Base-by-base conservation (phyloP, 2,329 filamentous ascomycete species). In the Coniochaeta sp. region DNA sequence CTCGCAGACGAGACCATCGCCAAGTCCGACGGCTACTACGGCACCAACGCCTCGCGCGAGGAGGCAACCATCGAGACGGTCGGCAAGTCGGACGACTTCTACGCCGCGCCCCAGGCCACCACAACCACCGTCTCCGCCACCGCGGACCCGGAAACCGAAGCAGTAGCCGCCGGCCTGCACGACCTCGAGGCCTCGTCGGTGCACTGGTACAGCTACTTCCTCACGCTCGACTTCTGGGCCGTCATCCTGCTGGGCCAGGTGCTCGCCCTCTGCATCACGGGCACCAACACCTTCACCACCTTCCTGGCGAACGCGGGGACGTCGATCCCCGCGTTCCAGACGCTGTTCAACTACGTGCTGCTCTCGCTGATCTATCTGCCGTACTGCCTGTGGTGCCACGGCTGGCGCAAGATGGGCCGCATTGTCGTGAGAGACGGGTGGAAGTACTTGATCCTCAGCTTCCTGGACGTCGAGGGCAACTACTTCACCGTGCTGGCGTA, bases 401-500 rank as follows among this genome's bases (percentile, higher is more conserved):
- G 95, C 4, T 81, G 86, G 66, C 86, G 84, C 68, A 84, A 83
- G 67, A 96, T 89, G 82, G 70, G 77, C 55, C 76, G 78, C 56
- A 72, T 96, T 59, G 70, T 92, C 16, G 71, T 77, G 58, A 82
- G 80, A 62, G 88, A 96, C 71, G 91, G 92, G 61, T 98, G 93
- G 95, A 91, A 91, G 76, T 98, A 96, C 77, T 83, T 96, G 68
- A 90, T 97, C 73, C 85, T 99, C 62, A 87, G 90, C 58, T 97
- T 98, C 74, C 83, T 95, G 67, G 95, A 99, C 71, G 93, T 98
- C 57, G 85, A 97, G 76, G 95, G 95, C 63, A 99, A 99, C 77
- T 99, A 97, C 80, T 98, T 98, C 72, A 93, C 93, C 69, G 93
- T 99, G 57, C 82, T 97, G 57, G 95, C 93, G 5, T 99, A 98